Evolutionary conservation across 1,284 basidiomycete species (phyloP).

Genomic region (Marasmius fiardii): DNA sequence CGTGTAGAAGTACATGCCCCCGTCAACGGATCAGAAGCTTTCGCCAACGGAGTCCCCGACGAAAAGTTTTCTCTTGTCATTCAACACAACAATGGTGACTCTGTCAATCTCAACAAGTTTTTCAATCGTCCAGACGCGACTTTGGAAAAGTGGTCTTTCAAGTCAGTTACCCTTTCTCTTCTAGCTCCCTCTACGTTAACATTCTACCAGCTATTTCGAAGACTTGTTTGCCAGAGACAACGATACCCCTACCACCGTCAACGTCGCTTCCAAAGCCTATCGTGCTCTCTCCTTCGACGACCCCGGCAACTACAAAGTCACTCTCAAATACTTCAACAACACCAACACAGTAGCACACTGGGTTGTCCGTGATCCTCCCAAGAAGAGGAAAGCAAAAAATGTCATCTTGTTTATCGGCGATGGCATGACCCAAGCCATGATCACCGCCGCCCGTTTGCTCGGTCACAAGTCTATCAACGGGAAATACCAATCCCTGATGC

Average conservation of each 20-base stretch:
- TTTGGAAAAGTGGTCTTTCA: slow-evolving; percentile 37
- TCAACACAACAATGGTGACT: slow-evolving; percentile 25
- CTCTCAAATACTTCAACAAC: slow-evolving; percentile 28
- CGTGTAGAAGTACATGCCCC: slow-evolving; percentile 38
- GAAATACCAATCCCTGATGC: slow-evolving; percentile 39
- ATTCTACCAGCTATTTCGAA: slow-evolving; percentile 31
- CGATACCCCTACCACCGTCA: slow-evolving; percentile 27
- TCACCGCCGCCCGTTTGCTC: slow-evolving; percentile 40
- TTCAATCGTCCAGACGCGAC: slow-evolving; percentile 30
- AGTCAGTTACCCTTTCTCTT: slow-evolving; percentile 21
- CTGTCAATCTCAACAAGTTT: slow-evolving; percentile 29
- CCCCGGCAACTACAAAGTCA: slow-evolving; percentile 28
- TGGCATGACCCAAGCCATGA: slow-evolving; percentile 45
- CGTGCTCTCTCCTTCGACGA: slow-evolving; percentile 27
- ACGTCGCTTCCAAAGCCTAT: slow-evolving; percentile 40
- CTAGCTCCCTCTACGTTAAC: background rate
- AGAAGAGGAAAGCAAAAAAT: slow-evolving; percentile 32
- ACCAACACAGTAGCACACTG: slow-evolving; percentile 31
- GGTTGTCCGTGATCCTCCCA: slow-evolving; percentile 30
- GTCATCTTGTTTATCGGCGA: slow-evolving; percentile 39
- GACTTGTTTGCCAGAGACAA: slow-evolving; percentile 38
- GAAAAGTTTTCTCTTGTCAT: slow-evolving; percentile 36
- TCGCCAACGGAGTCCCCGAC: slow-evolving; percentile 30
- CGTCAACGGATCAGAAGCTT: slow-evolving; percentile 34
- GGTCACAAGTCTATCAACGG: slow-evolving; percentile 43